Evolutionary conservation across 192 early-diverging fungal species (phyloP).

Genomic region (Gonapodya prolifera): DNA sequence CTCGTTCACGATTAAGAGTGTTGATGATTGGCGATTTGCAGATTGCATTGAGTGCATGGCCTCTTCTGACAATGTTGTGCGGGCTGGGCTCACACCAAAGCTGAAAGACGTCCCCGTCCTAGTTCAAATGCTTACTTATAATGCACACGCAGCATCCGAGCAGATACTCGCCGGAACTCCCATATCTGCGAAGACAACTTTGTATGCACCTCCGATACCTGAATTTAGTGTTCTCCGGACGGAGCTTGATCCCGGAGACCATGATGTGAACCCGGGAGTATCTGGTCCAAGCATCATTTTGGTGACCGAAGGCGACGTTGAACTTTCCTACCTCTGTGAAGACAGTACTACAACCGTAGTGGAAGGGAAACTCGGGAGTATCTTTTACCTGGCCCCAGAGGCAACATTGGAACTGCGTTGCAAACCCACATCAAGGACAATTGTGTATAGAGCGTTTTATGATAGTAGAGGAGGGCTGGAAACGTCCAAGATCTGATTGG

Average conservation of each 20-base stretch:
- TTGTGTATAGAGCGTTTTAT: background rate
- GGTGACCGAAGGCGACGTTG: slow-evolving; percentile 62
- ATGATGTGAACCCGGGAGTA: slow-evolving; percentile 45
- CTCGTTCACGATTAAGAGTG: background rate
- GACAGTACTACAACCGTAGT: background rate
- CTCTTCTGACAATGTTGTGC: slow-evolving; percentile 90
- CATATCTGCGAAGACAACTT: slow-evolving; percentile 28
- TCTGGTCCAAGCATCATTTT: slow-evolving; percentile 78
- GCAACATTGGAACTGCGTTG: background rate
- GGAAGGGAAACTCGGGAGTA: background rate
- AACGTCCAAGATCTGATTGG: too few species aligned
- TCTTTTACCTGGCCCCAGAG: background rate
- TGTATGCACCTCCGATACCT: slow-evolving; percentile 94
- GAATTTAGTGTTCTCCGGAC: slow-evolving; percentile 82
- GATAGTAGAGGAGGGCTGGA: background rate
- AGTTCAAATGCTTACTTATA: slow-evolving; percentile 86
- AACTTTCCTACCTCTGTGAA: background rate
- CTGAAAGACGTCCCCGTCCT: slow-evolving; percentile 88
- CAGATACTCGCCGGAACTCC: slow-evolving; percentile 60
- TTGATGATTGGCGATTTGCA: slow-evolving; percentile 11
- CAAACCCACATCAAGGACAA: background rate
- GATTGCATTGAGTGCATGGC: slow-evolving; percentile 99
- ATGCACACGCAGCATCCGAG: slow-evolving; percentile 58
- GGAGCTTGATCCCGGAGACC: slow-evolving; percentile 20
- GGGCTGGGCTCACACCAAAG: slow-evolving; percentile 94